A percentile compares a stretch with the other conserved stretches of the same genome.
Evolutionary conservation across 768 basidiomycete species (phyloP).

Genomic region (Auricularia heimuer): DNA sequence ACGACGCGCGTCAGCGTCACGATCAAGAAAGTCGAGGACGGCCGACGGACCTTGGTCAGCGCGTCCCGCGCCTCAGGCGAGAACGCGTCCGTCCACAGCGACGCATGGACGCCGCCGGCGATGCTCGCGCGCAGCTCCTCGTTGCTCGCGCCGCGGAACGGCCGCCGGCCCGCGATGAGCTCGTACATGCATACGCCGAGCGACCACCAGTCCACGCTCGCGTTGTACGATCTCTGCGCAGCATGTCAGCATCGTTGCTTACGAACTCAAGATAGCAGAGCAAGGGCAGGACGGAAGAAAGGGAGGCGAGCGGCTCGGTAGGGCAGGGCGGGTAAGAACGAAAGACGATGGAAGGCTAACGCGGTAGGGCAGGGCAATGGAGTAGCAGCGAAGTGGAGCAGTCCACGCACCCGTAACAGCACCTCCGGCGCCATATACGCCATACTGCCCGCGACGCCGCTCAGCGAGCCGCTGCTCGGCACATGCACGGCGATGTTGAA

Average conservation of each 20-base stretch:
- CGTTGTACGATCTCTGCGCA: conserved; percentile 68
- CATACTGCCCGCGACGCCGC: conserved; percentile 95
- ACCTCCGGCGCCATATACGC: conserved; percentile 74
- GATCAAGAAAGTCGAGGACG: neutral
- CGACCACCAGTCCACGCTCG: conserved; percentile 94
- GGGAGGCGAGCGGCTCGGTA: no score
- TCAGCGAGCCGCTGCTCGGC: conserved; percentile 78
- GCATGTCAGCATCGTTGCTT: no score
- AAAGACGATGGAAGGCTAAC: neutral
- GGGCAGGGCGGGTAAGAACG: conserved; percentile 16
- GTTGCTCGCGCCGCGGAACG: conserved; percentile 83
- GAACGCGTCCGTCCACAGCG: conserved; percentile 49
- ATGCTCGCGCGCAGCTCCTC: conserved; percentile 87
- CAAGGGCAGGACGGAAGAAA: no score
- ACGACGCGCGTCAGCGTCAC: conserved; percentile 59
- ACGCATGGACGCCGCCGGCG: conserved; percentile 64
- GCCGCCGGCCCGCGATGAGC: conserved; percentile 54
- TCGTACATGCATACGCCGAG: conserved; percentile 89
- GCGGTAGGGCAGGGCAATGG: no score
- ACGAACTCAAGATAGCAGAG: no score
- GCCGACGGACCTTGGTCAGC: neutral
- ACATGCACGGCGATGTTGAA: conserved; percentile 99
- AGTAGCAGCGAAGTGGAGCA: no score
- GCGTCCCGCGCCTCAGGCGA: conserved; percentile 50
- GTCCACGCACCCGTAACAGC: conserved; percentile 11